A percentile compares a stretch with the other conserved stretches of the same genome.
Conservation (phyloP, 345 rosid genomes). For the Physaria fendleri region DNA sequence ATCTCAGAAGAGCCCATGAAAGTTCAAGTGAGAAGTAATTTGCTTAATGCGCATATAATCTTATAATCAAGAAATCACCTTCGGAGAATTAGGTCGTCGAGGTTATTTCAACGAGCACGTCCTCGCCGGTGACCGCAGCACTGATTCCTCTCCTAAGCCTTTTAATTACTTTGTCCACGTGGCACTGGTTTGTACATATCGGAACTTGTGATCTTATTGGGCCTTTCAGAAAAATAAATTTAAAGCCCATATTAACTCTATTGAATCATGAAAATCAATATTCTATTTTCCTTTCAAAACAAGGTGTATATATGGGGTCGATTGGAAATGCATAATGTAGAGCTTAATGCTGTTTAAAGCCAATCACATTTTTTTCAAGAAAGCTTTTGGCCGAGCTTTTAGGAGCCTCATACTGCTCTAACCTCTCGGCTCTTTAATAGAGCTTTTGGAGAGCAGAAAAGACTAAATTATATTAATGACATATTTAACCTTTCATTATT, state of each 20-base stretch:
- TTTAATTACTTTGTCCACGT: not conserved
- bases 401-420: no score
- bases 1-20: constrained; percentile 7
- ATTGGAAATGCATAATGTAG: no score
- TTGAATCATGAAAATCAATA: no score
- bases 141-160: not conserved
- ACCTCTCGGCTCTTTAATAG: no score
- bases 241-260: constrained; percentile 12
- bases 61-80: not conserved
- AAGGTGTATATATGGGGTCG: no score
- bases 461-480: no score
- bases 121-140: constrained; percentile 23
- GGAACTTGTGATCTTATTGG: constrained; percentile 8
- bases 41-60: not conserved
- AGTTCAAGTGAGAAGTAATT: not conserved
- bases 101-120: constrained; percentile 2
- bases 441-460: no score
- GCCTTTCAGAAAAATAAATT: not conserved
- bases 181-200: not conserved
- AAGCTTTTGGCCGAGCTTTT: no score
- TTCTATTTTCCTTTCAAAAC: no score
- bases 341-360: no score
- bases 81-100: not conserved
- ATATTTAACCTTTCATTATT: no score
- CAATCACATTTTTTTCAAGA: no score